A percentile compares a stretch with the other conserved stretches of the same genome.
Conservation (phyloP, 495 filamentous ascomycete genomes). For the Penicillium mononematosum region DNA sequence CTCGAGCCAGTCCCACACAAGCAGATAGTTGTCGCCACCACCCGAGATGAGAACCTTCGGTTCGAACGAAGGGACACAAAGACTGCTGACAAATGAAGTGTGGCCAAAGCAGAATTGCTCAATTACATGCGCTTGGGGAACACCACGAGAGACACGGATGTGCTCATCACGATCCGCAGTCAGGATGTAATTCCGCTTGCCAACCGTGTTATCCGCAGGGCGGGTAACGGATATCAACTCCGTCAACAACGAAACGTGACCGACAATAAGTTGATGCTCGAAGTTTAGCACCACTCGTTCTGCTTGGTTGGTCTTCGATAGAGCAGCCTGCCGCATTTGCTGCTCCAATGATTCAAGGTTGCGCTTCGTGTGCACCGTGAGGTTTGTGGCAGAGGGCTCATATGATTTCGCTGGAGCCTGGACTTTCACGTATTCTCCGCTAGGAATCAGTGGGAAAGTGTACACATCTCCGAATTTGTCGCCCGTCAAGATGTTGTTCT, state of each 20-base stretch:
- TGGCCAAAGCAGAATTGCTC: constrained; percentile 89
- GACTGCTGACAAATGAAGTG: constrained; percentile 70
- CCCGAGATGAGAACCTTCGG: constrained; percentile 72
- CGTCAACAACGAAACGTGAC: constrained; percentile 92
- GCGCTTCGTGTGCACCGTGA: constrained; percentile 80
- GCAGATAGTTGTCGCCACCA: constrained; percentile 75
- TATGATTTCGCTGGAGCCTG: constrained; percentile 34
- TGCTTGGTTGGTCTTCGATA: constrained; percentile 32
- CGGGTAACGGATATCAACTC: constrained; percentile 57
- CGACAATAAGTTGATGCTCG: constrained; percentile 72
- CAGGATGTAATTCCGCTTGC: constrained; percentile 66
- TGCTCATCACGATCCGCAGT: constrained; percentile 96
- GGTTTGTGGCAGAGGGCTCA: constrained; percentile 60
- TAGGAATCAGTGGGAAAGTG: constrained; percentile 71
- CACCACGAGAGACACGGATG: constrained; percentile 82
- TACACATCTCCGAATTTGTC: constrained; percentile 99
- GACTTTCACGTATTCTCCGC: constrained; percentile 31
- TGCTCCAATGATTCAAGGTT: constrained; percentile 74
- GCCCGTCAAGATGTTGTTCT: constrained; percentile 68
- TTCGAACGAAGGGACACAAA: constrained; percentile 60
- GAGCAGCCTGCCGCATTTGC: constrained; percentile 52
- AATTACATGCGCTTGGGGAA: constrained; percentile 83
- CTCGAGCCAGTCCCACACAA: constrained; percentile 77
- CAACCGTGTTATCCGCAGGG: constrained; percentile 24
- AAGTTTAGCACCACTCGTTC: constrained; percentile 55